Percentiles rank a stretch among this genome's conserved stretches.
phyloP scores from a whole-genome alignment of 306 rosid species.

The Pyrus communis region DNA sequence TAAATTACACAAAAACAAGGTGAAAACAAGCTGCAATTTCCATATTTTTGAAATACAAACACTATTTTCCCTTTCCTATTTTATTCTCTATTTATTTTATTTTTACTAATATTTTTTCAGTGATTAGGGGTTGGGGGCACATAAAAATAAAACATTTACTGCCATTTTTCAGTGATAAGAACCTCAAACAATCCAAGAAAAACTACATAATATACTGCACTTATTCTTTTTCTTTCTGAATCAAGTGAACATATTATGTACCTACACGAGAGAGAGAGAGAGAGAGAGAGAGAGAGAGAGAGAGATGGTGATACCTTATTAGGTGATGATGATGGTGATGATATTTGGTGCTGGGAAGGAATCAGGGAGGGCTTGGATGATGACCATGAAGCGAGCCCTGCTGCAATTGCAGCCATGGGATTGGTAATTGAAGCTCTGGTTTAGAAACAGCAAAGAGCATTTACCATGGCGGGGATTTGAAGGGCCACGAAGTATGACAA shows the following conservation, averaged over 20 bases:
- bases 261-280: not conserved
- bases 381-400: conserved; percentile 18
- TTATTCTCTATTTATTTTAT: not conserved
- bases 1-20: too few species aligned
- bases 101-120: not conserved
- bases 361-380: conserved; percentile 14
- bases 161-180: too few species aligned
- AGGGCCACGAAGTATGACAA: not conserved
- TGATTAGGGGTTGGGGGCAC: not conserved
- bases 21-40: not conserved
- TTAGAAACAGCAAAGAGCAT: not conserved
- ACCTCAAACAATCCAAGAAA: not conserved
- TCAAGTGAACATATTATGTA: not conserved
- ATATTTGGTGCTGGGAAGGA: conserved; percentile 12
- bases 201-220: too few species aligned
- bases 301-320: conserved; percentile 29
- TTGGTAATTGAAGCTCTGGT: not conserved
- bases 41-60: not conserved
- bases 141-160: too few species aligned
- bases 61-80: not conserved
- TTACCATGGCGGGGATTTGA: not conserved
- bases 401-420: conserved; percentile 34
- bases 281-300: not conserved
- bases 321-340: not conserved
- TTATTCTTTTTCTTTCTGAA: too few species aligned